Base-by-base conservation (phyloP, 257 asterid genomes). In the Ballota nigra region DNA sequence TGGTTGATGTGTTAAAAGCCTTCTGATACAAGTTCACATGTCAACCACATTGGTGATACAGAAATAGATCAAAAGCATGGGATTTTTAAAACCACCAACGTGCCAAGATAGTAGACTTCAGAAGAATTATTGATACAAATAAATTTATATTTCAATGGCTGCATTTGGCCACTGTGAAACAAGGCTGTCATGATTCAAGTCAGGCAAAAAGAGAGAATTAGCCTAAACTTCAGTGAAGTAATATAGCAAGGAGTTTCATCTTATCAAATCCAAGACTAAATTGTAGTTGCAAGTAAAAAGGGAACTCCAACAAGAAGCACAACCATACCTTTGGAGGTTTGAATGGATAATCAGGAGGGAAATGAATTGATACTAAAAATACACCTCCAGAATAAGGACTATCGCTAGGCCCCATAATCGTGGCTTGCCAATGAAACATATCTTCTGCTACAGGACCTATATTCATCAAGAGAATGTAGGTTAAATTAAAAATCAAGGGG, bases 401-500 rank as follows among this genome's bases (percentile, higher is more conserved):
- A 29, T 84, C 88, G 31, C 80, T 51, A 36, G 86, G 88, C 40
- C 88, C 88, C 88, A 84, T 84, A 16, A 81, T 79, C 23, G 88
- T 84, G 36, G 86, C 88, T 74, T 84, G 88, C 86, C 88, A 84
- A 16, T 81, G 86, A 53, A 81, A 84, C 88, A 84, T 76, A 68
- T 84, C 88, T 75, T 84, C 88, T 13, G 83, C 88, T 33, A 81
- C 84, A 60, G 88, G 88, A 60, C 88, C 88, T 84, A 34, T 19
- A 55, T 6, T 51, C 19, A 34, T 63, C 20, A 45, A 12, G 26
- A 12, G 13, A 22, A 66, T 64, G 19, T 24, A 16, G 24, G 19
- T 63, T 68, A 75, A 19, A 66, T 5, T 26, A 12, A 36, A 40
- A 36, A 13, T 12, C 26, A 63, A 19, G 11, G 26, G 58, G 47